These are phyloP conservation scores for Colletotrichum simmondsii DNA, from an alignment of 2,329 filamentous ascomycete genomes.

Conservation along the genomic window DNA sequence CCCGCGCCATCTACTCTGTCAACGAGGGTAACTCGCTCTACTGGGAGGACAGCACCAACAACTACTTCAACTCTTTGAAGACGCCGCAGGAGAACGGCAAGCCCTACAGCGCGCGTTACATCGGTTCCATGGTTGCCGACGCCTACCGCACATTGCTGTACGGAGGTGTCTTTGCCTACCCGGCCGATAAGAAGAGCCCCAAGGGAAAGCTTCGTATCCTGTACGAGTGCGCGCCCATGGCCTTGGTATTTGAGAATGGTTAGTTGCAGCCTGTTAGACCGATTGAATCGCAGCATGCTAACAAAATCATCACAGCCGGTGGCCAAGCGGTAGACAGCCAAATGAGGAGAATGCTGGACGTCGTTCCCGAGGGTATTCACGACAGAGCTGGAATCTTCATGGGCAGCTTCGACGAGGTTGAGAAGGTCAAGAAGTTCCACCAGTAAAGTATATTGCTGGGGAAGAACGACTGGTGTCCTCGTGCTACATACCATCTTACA, in stretches of 20 bases:
- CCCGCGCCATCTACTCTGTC: slow-evolving; percentile 92
- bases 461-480: not conserved
- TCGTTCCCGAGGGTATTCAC: slow-evolving; percentile 92
- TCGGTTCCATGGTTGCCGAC: slow-evolving; percentile 98
- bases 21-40: slow-evolving; percentile 99
- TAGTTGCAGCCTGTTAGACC: slow-evolving; percentile 47
- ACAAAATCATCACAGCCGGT: slow-evolving; percentile 69
- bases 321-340: slow-evolving; percentile 92
- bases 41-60: slow-evolving; percentile 89
- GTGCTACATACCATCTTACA: not conserved
- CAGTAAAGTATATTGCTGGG: slow-evolving; percentile 51
- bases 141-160: slow-evolving; percentile 96
- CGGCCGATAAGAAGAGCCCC: slow-evolving; percentile 96
- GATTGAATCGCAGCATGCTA: not conserved
- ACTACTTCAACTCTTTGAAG: slow-evolving; percentile 92
- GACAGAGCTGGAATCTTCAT: slow-evolving; percentile 96
- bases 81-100: slow-evolving; percentile 78
- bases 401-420: slow-evolving; percentile 93
- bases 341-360: slow-evolving; percentile 90
- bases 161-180: slow-evolving; percentile 97
- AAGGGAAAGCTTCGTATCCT: slow-evolving; percentile 98
- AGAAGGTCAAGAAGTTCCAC: slow-evolving; percentile 91
- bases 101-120: slow-evolving; percentile 95
- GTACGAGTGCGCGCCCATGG: slow-evolving; percentile 99
- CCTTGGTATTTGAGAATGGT: slow-evolving; percentile 99